These are phyloP conservation scores for Podila minutissima DNA, from an alignment of 192 early-diverging fungal genomes.

Conservation along the genomic window DNA sequence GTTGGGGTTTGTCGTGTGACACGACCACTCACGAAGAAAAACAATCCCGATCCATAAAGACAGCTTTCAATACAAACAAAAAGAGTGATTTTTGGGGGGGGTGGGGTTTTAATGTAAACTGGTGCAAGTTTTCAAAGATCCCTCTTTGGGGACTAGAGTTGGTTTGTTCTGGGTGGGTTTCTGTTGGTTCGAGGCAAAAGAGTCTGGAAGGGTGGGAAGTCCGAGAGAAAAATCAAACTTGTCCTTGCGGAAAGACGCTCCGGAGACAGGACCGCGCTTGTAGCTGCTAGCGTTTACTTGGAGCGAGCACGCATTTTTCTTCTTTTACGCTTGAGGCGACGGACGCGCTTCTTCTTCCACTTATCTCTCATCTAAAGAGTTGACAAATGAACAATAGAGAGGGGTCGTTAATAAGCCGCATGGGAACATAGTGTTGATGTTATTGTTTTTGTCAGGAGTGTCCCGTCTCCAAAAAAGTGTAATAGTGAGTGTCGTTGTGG, in stretches of 20 bases:
- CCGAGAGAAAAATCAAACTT: not conserved
- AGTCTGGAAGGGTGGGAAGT: not conserved
- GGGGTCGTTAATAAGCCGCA: too few species aligned
- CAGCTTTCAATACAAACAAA: not conserved
- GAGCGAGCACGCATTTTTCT: conserved; percentile 58
- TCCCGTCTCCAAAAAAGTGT: too few species aligned
- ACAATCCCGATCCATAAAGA: too few species aligned
- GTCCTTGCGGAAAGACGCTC: conserved; percentile 6
- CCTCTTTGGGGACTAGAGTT: not conserved
- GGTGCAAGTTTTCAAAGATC: conserved; percentile 2
- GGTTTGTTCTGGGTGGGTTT: not conserved
- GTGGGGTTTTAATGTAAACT: conserved; percentile 1
- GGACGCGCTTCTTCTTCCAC: conserved; percentile 57
- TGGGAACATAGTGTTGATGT: too few species aligned
- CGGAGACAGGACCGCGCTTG: conserved; percentile 27
- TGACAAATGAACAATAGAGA: not conserved
- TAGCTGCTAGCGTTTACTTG: conserved; percentile 51
- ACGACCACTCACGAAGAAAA: too few species aligned
- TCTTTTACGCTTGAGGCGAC: conserved; percentile 57
- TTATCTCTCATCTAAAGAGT: conserved; percentile 52
- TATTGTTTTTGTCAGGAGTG: too few species aligned
- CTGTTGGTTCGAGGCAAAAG: not conserved
- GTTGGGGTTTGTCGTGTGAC: too few species aligned
- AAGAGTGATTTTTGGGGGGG: not conserved
- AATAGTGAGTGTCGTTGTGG: too few species aligned